These are phyloP conservation scores for Carallia pectinifolia DNA, from an alignment of 345 rosid species.

Conservation along the genomic window DNA sequence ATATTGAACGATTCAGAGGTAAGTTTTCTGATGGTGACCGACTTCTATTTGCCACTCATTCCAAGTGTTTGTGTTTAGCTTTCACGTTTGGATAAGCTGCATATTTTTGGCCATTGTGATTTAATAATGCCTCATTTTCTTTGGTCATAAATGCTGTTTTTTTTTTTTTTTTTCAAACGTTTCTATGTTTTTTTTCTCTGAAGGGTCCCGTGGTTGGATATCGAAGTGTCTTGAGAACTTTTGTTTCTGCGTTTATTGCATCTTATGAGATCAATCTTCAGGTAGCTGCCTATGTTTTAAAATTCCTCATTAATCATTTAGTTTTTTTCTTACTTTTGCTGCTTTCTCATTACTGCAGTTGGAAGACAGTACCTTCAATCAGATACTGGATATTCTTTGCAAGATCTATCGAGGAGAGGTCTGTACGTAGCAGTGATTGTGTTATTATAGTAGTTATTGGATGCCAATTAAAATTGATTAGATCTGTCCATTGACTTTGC, in stretches of 20 bases:
- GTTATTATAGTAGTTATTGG: not conserved
- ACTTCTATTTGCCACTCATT: not conserved
- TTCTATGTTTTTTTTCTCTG: slow-evolving; percentile 4
- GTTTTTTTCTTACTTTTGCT: slow-evolving; percentile 15
- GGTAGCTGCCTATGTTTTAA: slow-evolving; percentile 39
- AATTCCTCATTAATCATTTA: slow-evolving; percentile 3
- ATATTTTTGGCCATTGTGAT: too few relatives aligned
- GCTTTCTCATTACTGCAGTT: slow-evolving; percentile 47
- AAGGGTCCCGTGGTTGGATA: slow-evolving; percentile 80
- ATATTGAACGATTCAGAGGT: slow-evolving; percentile 69
- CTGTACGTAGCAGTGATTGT: slow-evolving; percentile 17
- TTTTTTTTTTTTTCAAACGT: not conserved
- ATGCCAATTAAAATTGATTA: slow-evolving; percentile 23
- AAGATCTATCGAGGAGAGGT: slow-evolving; percentile 90
- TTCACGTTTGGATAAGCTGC: not conserved
- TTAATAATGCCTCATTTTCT: too few relatives aligned
- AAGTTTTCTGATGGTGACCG: slow-evolving; percentile 34
- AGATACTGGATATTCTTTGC: slow-evolving; percentile 88
- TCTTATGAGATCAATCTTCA: slow-evolving; percentile 86
- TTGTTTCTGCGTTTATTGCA: slow-evolving; percentile 89
- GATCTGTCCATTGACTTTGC: slow-evolving; percentile 25
- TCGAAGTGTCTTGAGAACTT: slow-evolving; percentile 82
- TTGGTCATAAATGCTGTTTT: not conserved
- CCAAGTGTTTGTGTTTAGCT: slow-evolving; percentile 5
- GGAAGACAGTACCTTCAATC: slow-evolving; percentile 59